Evolutionary conservation across 331 rosid species (phyloP).

Genomic region (Erythrophleum ivorense): DNA sequence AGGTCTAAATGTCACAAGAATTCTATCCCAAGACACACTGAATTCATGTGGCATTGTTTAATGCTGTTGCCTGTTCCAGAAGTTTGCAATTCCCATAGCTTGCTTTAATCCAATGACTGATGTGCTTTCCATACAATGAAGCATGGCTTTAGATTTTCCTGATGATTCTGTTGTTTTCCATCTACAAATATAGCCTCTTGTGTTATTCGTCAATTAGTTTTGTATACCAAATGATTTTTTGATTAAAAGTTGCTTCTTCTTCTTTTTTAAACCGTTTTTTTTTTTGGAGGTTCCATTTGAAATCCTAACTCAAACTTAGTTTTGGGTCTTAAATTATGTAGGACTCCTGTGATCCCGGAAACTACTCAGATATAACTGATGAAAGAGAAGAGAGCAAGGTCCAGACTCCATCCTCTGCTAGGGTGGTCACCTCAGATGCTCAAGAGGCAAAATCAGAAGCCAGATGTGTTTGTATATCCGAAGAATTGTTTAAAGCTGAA

Average conservation of each 20-base stretch:
- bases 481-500: slow-evolving; percentile 47
- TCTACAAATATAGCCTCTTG: neutral
- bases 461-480: slow-evolving; percentile 31
- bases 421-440: slow-evolving; percentile 41
- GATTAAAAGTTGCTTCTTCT: neutral
- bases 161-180: slow-evolving; percentile 8
- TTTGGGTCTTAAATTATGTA: slow-evolving; percentile 43
- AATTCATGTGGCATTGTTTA: neutral
- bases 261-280: neutral
- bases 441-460: slow-evolving; percentile 50
- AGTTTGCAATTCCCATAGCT: neutral
- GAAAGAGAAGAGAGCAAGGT: slow-evolving; percentile 78
- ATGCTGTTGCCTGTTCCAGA: neutral
- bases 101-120: neutral
- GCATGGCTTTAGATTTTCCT: slow-evolving; percentile 2
- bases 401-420: slow-evolving; percentile 47
- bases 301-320: slow-evolving; percentile 37
- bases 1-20: neutral
- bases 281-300: slow-evolving; percentile 2
- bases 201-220: neutral
- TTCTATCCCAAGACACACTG: neutral
- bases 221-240: slow-evolving; percentile 32
- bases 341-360: slow-evolving; percentile 89
- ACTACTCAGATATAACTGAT: slow-evolving; percentile 82
- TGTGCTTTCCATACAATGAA: neutral